A percentile compares a stretch with the other conserved stretches of the same genome.
These are phyloP conservation scores for Pyrenophora tritici-repentis DNA, from an alignment of 2,329 filamentous ascomycete genomes.

Conservation along the genomic window DNA sequence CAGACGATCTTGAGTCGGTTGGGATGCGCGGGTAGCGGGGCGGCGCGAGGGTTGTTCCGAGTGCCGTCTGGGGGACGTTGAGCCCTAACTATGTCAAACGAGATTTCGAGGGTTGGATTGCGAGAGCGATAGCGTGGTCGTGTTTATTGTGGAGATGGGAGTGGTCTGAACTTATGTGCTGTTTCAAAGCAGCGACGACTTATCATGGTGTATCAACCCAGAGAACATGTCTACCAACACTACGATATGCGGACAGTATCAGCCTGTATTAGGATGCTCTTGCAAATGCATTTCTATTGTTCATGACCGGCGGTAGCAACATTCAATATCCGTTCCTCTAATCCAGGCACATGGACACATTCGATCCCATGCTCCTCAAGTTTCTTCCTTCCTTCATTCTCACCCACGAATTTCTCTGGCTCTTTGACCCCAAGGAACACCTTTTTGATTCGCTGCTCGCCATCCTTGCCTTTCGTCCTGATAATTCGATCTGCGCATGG, in stretches of 20 bases:
- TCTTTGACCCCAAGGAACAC: conserved; percentile 90
- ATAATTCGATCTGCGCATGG: conserved; percentile 82
- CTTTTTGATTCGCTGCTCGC: conserved; percentile 66
- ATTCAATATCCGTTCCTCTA: conserved; percentile 79
- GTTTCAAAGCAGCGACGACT: no score
- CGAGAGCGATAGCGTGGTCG: no score
- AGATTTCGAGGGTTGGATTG: no score
- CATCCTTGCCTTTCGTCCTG: conserved; percentile 46
- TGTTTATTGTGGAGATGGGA: no score
- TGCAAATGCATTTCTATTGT: conserved; percentile 12
- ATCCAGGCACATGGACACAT: conserved; percentile 72
- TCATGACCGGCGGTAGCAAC: conserved; percentile 84
- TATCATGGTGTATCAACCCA: no score
- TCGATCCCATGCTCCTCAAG: conserved; percentile 74
- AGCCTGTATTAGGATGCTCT: no score
- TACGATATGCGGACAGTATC: no score
- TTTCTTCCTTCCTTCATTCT: conserved; percentile 74
- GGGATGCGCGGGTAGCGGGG: conserved; percentile 9
- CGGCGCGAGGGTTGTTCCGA: neutral
- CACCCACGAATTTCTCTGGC: conserved; percentile 84
- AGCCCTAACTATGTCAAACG: no score
- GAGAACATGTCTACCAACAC: no score
- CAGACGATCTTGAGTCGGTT: conserved; percentile 8
- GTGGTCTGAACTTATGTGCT: no score
- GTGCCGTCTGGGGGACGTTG: neutral